Evolutionary conservation across 306 rosid species (phyloP).

Genomic region (Lithocarpus polystachyus): DNA sequence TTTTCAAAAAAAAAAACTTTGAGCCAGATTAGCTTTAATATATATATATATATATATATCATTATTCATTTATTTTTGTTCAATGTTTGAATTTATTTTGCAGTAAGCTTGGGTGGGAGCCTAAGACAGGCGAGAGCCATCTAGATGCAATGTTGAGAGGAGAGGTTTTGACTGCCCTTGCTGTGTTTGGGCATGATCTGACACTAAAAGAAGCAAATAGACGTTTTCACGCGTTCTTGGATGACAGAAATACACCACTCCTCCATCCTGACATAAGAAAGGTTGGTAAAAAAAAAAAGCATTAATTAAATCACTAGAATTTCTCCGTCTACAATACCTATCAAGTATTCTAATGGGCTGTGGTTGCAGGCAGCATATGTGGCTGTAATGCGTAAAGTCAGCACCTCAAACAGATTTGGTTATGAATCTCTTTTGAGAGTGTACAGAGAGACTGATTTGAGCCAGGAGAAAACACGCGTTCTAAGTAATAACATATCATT

Average conservation of each 20-base stretch:
- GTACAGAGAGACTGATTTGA: slow-evolving; percentile 77
- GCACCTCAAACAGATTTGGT: slow-evolving; percentile 48
- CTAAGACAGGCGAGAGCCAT: slow-evolving; percentile 57
- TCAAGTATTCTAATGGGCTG: slow-evolving; percentile 26
- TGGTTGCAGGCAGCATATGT: slow-evolving; percentile 77
- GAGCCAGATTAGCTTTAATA: background rate
- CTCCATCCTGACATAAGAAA: slow-evolving; percentile 89
- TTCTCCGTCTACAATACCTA: slow-evolving; percentile 5
- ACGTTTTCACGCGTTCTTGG: slow-evolving; percentile 70
- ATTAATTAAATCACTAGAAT: slow-evolving; percentile 6
- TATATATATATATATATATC: background rate
- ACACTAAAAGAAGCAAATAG: slow-evolving; percentile 77
- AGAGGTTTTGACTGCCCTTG: slow-evolving; percentile 81
- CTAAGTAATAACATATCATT: slow-evolving; percentile 45
- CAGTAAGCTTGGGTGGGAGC: slow-evolving; percentile 96
- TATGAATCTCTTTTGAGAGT: slow-evolving; percentile 77
- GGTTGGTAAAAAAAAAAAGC: slow-evolving; percentile 40
- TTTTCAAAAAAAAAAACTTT: background rate
- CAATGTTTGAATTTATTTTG: slow-evolving; percentile 14
- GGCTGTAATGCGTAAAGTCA: slow-evolving; percentile 70
- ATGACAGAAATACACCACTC: slow-evolving; percentile 72
- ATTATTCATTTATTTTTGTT: background rate
- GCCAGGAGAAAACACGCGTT: slow-evolving; percentile 90
- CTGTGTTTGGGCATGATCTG: slow-evolving; percentile 60
- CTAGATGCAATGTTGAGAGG: slow-evolving; percentile 94